These are phyloP conservation scores for Xanthoconium separans DNA, from an alignment of 1,284 basidiomycete genomes.

Conservation along the genomic window DNA sequence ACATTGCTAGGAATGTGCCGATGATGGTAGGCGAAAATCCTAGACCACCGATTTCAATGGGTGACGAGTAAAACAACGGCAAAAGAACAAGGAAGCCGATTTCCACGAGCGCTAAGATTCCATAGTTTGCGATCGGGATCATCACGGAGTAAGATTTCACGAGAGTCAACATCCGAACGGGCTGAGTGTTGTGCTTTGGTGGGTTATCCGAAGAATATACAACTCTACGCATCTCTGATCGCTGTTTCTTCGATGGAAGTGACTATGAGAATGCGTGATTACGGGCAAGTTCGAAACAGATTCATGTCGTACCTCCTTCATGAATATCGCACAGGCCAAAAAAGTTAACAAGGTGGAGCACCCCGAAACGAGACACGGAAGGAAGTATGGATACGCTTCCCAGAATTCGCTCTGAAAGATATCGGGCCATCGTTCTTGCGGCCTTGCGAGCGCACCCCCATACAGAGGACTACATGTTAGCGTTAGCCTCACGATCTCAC, in stretches of 20 bases:
- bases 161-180: conserved; percentile 41
- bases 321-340: conserved; percentile 51
- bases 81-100: conserved; percentile 63
- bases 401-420: conserved; percentile 47
- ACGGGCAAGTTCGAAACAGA: not conserved
- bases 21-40: conserved; percentile 62
- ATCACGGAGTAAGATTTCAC: conserved; percentile 43
- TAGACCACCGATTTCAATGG: conserved; percentile 62
- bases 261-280: conserved; percentile 17
- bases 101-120: conserved; percentile 62
- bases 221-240: not conserved
- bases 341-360: conserved; percentile 55
- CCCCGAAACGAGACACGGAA: conserved; percentile 57
- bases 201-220: not conserved
- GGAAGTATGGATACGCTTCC: conserved; percentile 53
- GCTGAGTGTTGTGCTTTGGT: conserved; percentile 3
- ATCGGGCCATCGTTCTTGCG: conserved; percentile 46
- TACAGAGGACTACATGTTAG: conserved; percentile 46
- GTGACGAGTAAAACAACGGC: conserved; percentile 68
- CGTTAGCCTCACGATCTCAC: conserved; percentile 42
- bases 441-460: conserved; percentile 48
- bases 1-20: conserved; percentile 56
- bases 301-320: conserved; percentile 52
- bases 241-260: conserved; percentile 7
- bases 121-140: conserved; percentile 64